Percentiles rank a stretch among this genome's conserved stretches.
Evolutionary conservation across 306 rosid species (phyloP).

Genomic region (Rosa multiflora): DNA sequence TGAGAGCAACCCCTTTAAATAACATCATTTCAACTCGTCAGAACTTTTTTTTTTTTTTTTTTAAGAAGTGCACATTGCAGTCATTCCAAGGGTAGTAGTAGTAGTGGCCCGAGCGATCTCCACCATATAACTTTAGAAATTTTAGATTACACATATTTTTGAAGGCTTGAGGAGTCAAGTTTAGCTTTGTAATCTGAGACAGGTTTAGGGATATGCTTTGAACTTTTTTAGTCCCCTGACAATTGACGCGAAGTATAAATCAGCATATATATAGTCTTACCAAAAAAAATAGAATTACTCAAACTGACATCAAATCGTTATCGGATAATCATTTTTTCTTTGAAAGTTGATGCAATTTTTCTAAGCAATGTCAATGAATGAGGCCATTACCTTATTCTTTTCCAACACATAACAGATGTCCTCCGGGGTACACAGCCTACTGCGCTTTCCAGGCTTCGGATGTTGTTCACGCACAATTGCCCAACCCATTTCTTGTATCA

Average conservation of each 20-base stretch:
- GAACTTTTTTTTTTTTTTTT: too few relatives aligned
- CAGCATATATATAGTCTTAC: background rate
- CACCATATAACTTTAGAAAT: slow-evolving; percentile 7
- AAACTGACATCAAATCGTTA: background rate
- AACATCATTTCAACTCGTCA: too few relatives aligned
- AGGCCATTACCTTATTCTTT: background rate
- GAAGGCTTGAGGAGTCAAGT: slow-evolving; percentile 22
- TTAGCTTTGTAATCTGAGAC: background rate
- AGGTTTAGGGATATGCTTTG: slow-evolving; percentile 14
- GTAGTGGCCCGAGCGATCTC: too few relatives aligned
- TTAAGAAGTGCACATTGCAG: too few relatives aligned
- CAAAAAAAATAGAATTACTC: background rate
- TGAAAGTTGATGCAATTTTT: too few relatives aligned
- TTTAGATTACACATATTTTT: slow-evolving; percentile 24
- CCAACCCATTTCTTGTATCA: background rate
- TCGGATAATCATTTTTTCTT: background rate
- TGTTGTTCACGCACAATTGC: background rate
- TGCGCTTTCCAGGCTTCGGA: background rate
- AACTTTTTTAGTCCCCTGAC: slow-evolving; percentile 16
- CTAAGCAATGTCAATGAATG: too few relatives aligned
- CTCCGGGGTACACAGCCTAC: background rate
- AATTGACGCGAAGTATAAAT: background rate
- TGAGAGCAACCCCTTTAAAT: too few relatives aligned
- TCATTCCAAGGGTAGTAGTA: too few relatives aligned
- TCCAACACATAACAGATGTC: background rate